Conservation (phyloP, 2,329 filamentous ascomycete genomes). For the Epicoccum nigrum region DNA sequence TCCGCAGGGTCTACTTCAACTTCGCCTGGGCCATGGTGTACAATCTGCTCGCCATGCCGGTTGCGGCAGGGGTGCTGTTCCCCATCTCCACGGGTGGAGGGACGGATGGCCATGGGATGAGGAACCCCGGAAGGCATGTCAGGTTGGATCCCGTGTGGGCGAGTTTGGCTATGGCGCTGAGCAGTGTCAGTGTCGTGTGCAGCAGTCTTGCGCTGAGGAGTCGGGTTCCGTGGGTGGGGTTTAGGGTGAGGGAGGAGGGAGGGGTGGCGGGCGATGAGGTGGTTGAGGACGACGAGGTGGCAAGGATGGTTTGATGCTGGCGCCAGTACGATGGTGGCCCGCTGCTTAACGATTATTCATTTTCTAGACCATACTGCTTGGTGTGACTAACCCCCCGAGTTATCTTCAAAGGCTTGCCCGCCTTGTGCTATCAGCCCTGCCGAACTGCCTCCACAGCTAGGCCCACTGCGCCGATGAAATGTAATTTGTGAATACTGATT, state of each 20-base stretch:
- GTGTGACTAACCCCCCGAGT: neutral
- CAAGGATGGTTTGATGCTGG: slow-evolving; percentile 1
- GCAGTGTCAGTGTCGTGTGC: slow-evolving; percentile 84
- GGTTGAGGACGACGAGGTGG: neutral
- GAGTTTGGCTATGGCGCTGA: slow-evolving; percentile 88
- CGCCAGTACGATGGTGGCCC: too few species aligned
- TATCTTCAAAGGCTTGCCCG: neutral
- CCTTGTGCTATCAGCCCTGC: too few species aligned
- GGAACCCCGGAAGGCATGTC: slow-evolving; percentile 57
- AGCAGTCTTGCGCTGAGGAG: slow-evolving; percentile 77
- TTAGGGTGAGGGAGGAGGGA: slow-evolving; percentile 33
- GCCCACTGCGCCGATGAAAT: neutral
- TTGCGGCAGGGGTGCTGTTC: slow-evolving; percentile 82
- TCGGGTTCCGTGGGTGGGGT: slow-evolving; percentile 52
- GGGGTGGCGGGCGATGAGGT: neutral
- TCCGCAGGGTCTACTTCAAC: slow-evolving; percentile 80
- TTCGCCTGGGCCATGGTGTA: slow-evolving; percentile 87
- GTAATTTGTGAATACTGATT: neutral
- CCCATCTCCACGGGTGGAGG: slow-evolving; percentile 58
- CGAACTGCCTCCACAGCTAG: too few species aligned
- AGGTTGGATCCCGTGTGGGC: slow-evolving; percentile 83
- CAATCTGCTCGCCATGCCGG: slow-evolving; percentile 76
- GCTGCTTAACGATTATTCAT: neutral
- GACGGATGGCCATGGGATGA: slow-evolving; percentile 54
- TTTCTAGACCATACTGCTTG: slow-evolving; percentile 4